Base-by-base conservation (phyloP, 164 flowering plant genomes). In the Nymphaea thermarum region DNA sequence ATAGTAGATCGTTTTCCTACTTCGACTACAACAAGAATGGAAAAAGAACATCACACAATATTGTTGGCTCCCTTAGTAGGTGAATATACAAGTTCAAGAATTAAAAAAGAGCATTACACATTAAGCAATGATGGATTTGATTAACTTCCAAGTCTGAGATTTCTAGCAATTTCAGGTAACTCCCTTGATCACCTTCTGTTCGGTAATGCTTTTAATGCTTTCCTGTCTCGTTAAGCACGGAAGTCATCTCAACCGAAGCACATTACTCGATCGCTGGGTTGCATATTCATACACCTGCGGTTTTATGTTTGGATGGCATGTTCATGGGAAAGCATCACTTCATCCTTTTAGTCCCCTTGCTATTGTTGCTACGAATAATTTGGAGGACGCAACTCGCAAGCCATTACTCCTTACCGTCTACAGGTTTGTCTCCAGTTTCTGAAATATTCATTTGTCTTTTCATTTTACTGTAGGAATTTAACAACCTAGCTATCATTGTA, bases 271-370 rank as follows among this genome's bases (percentile, higher is more conserved):
- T 25, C 36, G 36, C 36, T 88, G 89, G 96, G 78, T 93, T 65
- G 85, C 97, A 42, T 93, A 93, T 82, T 91, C 95, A 43, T 93
- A 91, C 77, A 82, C 89, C 43, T 89, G 96, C 68, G 94, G 97
- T 5, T 95, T 90, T 78, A 59, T 95, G 41, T 95, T 90, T 76
- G 99, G 99, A 65, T 92, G 99, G 99, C 98, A 95, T 81, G 98
- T 94, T 67, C 98, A 94, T 62, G 96, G 90, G 81, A 94, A 94
- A 79, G 98, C 99, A 71, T 86, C 97, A 8, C 96, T 94, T 43
- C 99, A 94, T 74, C 90, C 91, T 79, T 82, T 87, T 62, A 92
- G 88, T 62, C 97, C 93, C 42, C 89, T 95, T 63, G 93, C 91
- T 36, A 11, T 85, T 66, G 83, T 83, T 76, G 87, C 99, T 17